phyloP scores from a whole-genome alignment of 768 basidiomycete species.

The Kwoniella shandongensis region DNA sequence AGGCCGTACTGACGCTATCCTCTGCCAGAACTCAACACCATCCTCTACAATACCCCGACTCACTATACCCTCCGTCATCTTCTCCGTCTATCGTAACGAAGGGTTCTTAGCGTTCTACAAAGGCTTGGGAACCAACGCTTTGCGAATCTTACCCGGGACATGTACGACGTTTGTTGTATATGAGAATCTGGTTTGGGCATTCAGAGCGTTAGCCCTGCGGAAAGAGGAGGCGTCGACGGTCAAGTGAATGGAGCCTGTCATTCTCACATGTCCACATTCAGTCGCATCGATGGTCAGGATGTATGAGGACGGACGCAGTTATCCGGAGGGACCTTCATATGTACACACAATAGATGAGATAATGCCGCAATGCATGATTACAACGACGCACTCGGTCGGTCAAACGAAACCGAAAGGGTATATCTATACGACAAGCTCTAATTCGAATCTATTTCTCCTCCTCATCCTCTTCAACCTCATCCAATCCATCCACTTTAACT shows the following conservation, averaged over 20 bases:
- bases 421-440: no score
- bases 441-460: background rate
- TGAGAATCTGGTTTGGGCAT: conserved; percentile 57
- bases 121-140: conserved; percentile 87
- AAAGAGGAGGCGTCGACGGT: conserved; percentile 16
- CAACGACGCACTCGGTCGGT: no score
- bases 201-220: conserved; percentile 44
- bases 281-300: no score
- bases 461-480: conserved; percentile 1
- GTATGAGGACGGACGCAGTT: no score
- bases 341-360: no score
- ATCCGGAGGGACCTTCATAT: no score
- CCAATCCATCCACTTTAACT: background rate
- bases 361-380: no score
- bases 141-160: conserved; percentile 92
- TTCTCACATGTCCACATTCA: no score
- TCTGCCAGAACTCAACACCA: conserved; percentile 18
- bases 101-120: conserved; percentile 87
- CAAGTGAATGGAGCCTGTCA: no score
- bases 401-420: no score
- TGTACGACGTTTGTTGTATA: conserved; percentile 98
- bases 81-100: conserved; percentile 76
- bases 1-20: background rate
- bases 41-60: conserved; percentile 15
- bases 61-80: conserved; percentile 71